These are phyloP conservation scores for Backusella tarrabulga DNA, from an alignment of 192 early-diverging fungal species.

Conservation along the genomic window DNA sequence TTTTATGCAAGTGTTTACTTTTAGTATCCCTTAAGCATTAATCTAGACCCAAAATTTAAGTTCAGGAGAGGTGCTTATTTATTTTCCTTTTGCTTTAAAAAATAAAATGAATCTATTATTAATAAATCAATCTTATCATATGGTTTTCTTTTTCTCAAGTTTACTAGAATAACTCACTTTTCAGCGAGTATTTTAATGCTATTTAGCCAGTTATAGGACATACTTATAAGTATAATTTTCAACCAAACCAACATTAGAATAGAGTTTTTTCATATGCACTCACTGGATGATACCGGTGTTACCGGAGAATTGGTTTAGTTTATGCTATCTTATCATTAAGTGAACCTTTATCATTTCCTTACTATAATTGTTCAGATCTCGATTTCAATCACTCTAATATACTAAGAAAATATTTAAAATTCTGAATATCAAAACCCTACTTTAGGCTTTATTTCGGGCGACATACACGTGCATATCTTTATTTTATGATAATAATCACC, in stretches of 20 bases:
- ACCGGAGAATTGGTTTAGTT: background rate
- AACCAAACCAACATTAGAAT: background rate
- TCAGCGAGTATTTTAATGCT: background rate
- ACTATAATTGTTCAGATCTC: background rate
- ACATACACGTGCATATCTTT: background rate
- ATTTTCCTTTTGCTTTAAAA: background rate
- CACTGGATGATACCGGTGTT: background rate
- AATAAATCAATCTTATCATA: background rate
- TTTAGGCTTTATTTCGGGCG: background rate
- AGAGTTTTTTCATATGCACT: background rate
- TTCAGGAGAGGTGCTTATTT: background rate
- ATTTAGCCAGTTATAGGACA: background rate
- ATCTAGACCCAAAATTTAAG: background rate
- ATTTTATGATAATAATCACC: background rate
- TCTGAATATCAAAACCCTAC: background rate
- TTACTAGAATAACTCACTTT: background rate
- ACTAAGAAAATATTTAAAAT: background rate
- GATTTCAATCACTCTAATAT: background rate
- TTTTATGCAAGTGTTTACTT: background rate
- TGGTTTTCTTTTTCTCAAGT: background rate
- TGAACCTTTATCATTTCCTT: background rate
- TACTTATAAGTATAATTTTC: background rate
- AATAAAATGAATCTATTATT: background rate
- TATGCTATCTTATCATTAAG: background rate
- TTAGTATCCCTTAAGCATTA: background rate